Evolutionary conservation across 2,329 filamentous ascomycete species (phyloP), one percentile per base, ranked within the genome.

Genomic region (Talaromyces sp.): DNA sequence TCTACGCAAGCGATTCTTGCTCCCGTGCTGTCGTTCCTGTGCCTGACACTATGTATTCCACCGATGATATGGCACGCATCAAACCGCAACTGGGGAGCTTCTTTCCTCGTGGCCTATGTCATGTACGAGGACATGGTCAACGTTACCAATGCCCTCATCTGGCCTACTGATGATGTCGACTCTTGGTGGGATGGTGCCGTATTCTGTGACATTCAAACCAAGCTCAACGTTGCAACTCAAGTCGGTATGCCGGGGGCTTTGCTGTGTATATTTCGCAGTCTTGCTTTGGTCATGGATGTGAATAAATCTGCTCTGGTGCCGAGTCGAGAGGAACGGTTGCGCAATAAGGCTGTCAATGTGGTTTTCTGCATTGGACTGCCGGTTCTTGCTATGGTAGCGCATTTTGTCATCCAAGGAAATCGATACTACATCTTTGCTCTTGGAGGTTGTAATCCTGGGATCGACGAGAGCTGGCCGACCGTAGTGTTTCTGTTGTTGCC

Each of bases 181-280:
- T 68, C 72, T 5, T 84, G 81, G 80, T 89, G 80, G 78, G 70
- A 79, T 59, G 87, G 87, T 4, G 66, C 69, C 5, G 80, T 78
- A 2, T 80, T 86, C 59, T 89, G 87, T 70, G 86, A 89, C 67
- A 73, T 89, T 51, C 78, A 88, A 63, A 76, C 80, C 56, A 84
- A 85, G 61, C 65, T 89, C 35, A 77, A 81, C 59, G 74, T 82
- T 22, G 83, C 80, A 3, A 72, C 77, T 8, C 76, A 76, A 17
- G 75, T 83, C 1, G 83, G 79, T 1, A 69, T 84, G 15, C 74
- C 81, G 3, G 80, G 81, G 8, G 75, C 79, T 6, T 66, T 84
- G 8, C 71, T 78, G 22, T 83, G 84, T 66, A 81, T 89, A 52
- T 80, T 87, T 59, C 78, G 83, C 50, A 80, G 78, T 48, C 77